A percentile compares a stretch with the other conserved stretches of the same genome.
These are phyloP conservation scores for Nepenthes mirabilis DNA, from an alignment of 148 eudicot species.

Conservation along the genomic window DNA sequence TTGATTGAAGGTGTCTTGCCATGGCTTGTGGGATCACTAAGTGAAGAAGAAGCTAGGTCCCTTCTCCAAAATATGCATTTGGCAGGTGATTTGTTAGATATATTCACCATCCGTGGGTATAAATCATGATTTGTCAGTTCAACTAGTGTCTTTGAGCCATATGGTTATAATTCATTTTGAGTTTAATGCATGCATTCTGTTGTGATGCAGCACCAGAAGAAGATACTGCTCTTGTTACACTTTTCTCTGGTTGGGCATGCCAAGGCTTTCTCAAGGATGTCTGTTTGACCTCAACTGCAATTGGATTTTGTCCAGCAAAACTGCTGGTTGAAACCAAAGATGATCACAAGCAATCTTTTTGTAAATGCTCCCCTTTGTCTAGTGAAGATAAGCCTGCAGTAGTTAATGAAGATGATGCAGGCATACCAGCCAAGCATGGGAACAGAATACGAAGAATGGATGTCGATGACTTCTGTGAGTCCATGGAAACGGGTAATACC, in stretches of 20 bases:
- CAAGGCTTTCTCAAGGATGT: slow-evolving; percentile 53
- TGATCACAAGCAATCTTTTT: slow-evolving; percentile 21
- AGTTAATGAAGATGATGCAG: slow-evolving; percentile 14
- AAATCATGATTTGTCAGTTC: not conserved
- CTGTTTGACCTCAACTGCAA: slow-evolving; percentile 57
- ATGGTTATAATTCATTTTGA: not conserved
- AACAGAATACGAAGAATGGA: slow-evolving; percentile 14
- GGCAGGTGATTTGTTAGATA: slow-evolving; percentile 56
- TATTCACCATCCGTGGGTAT: not conserved
- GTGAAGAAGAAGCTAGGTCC: slow-evolving; percentile 60
- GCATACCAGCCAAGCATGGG: slow-evolving; percentile 32
- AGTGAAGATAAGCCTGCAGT: slow-evolving; percentile 13
- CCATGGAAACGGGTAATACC: slow-evolving; percentile 17
- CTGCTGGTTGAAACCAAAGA: slow-evolving; percentile 28
- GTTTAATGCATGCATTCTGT: slow-evolving; percentile 9
- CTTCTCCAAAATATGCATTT: slow-evolving; percentile 71
- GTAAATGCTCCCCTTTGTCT: slow-evolving; percentile 22
- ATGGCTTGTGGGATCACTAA: slow-evolving; percentile 78
- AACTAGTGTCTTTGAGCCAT: not conserved
- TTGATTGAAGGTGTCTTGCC: slow-evolving; percentile 90
- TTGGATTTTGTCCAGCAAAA: slow-evolving; percentile 60
- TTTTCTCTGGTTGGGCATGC: slow-evolving; percentile 98
- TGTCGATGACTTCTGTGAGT: slow-evolving; percentile 18
- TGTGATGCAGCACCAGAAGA: slow-evolving; percentile 68
- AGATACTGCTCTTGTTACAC: slow-evolving; percentile 73